Evolutionary conservation across 2,329 filamentous ascomycete species (phyloP).

Genomic region (Epichloe bromicola): DNA sequence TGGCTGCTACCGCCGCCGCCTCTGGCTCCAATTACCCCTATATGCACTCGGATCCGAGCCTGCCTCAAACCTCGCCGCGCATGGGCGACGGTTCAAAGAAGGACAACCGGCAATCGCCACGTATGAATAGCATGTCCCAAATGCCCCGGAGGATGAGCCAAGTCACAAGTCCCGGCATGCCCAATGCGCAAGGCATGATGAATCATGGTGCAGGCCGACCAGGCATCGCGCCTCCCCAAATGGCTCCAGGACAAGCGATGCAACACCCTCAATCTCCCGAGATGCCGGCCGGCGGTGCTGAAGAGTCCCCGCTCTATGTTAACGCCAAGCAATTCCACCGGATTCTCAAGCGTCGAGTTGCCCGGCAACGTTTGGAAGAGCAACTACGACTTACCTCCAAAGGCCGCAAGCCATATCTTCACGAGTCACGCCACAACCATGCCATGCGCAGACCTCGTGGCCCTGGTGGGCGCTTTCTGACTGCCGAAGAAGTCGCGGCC

Average conservation of each 20-base stretch:
- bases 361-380: constrained; percentile 86
- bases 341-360: constrained; percentile 86
- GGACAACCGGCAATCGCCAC: constrained; percentile 64
- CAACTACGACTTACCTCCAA: constrained; percentile 85
- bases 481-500: constrained; percentile 85
- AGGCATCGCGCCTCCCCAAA: constrained; percentile 43
- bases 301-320: constrained; percentile 92
- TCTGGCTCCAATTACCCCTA: constrained; percentile 68
- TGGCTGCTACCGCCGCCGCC: constrained; percentile 83
- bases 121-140: constrained; percentile 50
- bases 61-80: constrained; percentile 61
- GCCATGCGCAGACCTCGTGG: constrained; percentile 92
- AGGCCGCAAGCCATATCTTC: constrained; percentile 89
- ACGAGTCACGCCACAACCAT: constrained; percentile 95
- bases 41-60: constrained; percentile 56
- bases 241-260: constrained; percentile 50
- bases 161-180: constrained; percentile 61
- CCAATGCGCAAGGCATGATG: constrained; percentile 64
- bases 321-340: constrained; percentile 98
- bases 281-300: constrained; percentile 55
- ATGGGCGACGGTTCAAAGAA: constrained; percentile 62
- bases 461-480: constrained; percentile 88
- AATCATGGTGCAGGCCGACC: constrained; percentile 46
- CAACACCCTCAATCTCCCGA: constrained; percentile 67
- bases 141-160: constrained; percentile 62